phyloP scores from a whole-genome alignment of 176 grass and related monocot species.

The Saccharum officinarum region DNA sequence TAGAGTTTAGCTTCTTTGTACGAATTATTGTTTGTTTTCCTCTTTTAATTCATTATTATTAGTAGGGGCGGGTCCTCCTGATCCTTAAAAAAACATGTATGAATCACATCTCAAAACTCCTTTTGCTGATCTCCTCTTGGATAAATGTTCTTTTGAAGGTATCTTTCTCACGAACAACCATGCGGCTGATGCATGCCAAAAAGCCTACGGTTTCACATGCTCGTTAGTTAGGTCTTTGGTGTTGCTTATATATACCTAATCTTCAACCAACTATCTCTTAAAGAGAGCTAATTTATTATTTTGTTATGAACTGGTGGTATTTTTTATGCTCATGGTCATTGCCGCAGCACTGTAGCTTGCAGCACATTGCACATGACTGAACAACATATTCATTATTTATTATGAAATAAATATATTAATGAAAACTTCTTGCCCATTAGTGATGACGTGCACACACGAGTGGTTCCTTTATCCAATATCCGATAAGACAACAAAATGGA shows the following conservation, averaged over 20 bases:
- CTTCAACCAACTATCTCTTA: background rate
- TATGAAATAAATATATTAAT: background rate
- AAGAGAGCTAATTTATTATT: background rate
- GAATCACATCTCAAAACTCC: background rate
- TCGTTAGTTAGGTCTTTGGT: background rate
- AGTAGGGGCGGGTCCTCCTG: no score
- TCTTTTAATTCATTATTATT: no score
- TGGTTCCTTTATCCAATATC: conserved; percentile 13
- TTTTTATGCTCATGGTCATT: background rate
- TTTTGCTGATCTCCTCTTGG: background rate
- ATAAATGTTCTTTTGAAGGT: background rate
- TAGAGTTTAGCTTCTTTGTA: no score
- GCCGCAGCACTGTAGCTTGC: background rate
- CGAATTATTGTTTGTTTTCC: no score
- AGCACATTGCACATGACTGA: background rate
- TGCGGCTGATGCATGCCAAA: conserved; percentile 20
- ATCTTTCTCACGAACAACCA: conserved; percentile 14
- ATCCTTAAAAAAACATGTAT: background rate
- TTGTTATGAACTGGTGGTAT: background rate
- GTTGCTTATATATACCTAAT: background rate
- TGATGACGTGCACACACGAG: conserved; percentile 17
- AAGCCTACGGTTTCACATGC: conserved; percentile 24
- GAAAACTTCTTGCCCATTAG: background rate
- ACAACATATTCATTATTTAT: background rate
- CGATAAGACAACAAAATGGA: background rate